Base-by-base conservation (phyloP, 2,329 filamentous ascomycete genomes). In the Colletotrichum australisinense region DNA sequence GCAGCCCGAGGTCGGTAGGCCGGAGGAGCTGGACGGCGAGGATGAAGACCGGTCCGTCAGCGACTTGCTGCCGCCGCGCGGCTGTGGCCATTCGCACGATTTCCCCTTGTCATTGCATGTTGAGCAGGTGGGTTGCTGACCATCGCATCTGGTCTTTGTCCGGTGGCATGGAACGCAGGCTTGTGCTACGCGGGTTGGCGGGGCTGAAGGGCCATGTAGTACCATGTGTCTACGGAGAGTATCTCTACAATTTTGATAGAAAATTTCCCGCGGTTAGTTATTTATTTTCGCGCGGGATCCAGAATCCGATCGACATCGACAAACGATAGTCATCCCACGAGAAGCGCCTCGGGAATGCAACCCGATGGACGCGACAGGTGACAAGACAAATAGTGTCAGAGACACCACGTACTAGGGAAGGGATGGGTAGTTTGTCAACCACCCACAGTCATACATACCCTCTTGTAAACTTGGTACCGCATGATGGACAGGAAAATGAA, bases 191-290 rank as follows among this genome's bases (percentile, higher is more conserved):
- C 70, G 67, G 19, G 70, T 62, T 70, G 66, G 70, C 67, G 67
- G 67, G 16, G 60, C 60, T 24, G 67, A 59, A 28, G 70, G 60
- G 46, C 66, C 70, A 30, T 73, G 70, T 14, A 73, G 66, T 30
- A 62, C 60, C 67, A 70, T 73, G 11, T 73, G 70, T 46, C 70
- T 73, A 32, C 70, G 70, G 32, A 73, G 67, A 2, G 70, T 73
- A 46, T 73, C 70, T 62, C 66, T 73, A 22, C 9, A 24, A 16
- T 30, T 32, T 30, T 32, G 9, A 16, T 42, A 42, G 38, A 19
- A 49, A 49, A n/a, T 19, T 49, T 28, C 26, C 30, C 24, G 22
- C 59, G 52, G 60, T 70, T 59, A 64, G 60, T 58, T 22, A n/a
- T n/a, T 49, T 9, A n/a, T n/a, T 9, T 49, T 49, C 19, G 19